A percentile compares a stretch with the other conserved stretches of the same genome.
Evolutionary conservation across 176 grass and related monocot genomes (phyloP).

Genomic region (Juncus effusus): DNA sequence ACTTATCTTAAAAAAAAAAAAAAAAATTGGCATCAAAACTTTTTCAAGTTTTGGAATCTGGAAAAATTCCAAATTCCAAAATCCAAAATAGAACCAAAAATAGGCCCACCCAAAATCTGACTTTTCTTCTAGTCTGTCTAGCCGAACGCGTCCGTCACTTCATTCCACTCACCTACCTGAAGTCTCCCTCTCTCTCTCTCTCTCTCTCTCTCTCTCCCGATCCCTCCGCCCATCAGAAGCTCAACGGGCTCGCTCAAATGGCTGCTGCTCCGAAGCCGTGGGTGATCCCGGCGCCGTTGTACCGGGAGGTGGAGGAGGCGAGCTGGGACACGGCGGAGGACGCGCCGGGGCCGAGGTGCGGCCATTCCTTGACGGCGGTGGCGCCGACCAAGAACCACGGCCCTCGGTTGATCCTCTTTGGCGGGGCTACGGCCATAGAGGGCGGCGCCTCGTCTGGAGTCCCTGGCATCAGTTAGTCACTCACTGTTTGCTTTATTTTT

Average conservation of each 20-base stretch:
- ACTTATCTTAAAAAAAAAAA: too few relatives aligned
- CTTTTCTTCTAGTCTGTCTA: too few relatives aligned
- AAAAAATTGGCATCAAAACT: too few relatives aligned
- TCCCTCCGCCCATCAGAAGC: not conserved
- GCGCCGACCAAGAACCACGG: constrained; percentile 80
- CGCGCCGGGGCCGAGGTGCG: constrained; percentile 67
- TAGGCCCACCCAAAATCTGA: too few relatives aligned
- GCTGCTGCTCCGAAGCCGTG: constrained; percentile 56
- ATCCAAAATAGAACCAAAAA: too few relatives aligned
- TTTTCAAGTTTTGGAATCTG: too few relatives aligned
- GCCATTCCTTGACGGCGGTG: constrained; percentile 74
- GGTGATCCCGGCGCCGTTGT: constrained; percentile 67
- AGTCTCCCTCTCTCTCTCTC: too few relatives aligned
- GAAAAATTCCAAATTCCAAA: too few relatives aligned
- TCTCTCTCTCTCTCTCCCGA: not conserved
- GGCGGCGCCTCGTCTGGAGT: constrained; percentile 49
- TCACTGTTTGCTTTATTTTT: not conserved
- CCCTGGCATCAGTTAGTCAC: constrained; percentile 77
- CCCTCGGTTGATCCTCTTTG: constrained; percentile 92
- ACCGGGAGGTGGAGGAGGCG: constrained; percentile 41
- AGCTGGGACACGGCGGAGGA: constrained; percentile 64
- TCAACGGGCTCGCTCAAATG: not conserved
- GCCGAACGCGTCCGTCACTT: too few relatives aligned
- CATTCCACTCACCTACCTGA: too few relatives aligned
- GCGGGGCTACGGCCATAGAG: constrained; percentile 92